Percentiles rank a stretch among this genome's conserved stretches.
Conservation (phyloP, 1,284 basidiomycete genomes). For the Tetrapyrgos nigripes region DNA sequence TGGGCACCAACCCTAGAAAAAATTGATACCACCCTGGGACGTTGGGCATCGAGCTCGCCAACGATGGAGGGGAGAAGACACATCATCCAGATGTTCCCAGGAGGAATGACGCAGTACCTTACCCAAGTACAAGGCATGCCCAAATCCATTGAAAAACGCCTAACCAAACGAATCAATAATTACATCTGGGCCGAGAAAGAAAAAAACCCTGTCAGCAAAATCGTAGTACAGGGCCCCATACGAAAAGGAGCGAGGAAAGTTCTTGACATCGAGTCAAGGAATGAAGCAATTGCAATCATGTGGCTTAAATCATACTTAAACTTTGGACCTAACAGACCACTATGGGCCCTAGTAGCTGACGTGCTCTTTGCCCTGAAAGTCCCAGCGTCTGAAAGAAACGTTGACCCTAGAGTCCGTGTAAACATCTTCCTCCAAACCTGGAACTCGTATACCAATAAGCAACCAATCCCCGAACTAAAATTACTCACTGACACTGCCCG, state of each 20-base stretch:
- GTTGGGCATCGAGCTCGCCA: slow-evolving; percentile 21
- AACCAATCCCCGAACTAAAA: neutral
- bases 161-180: slow-evolving; percentile 6
- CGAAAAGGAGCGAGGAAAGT: slow-evolving; percentile 18
- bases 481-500: slow-evolving; percentile 14
- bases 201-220: slow-evolving; percentile 10
- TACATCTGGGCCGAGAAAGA: slow-evolving; percentile 19
- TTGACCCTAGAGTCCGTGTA: neutral
- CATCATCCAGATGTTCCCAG: slow-evolving; percentile 20
- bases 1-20: slow-evolving; percentile 22
- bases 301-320: slow-evolving; percentile 18
- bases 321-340: neutral
- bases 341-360: slow-evolving; percentile 22
- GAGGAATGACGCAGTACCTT: slow-evolving; percentile 22
- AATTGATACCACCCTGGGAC: slow-evolving; percentile 11
- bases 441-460: neutral
- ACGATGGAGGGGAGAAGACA: slow-evolving; percentile 20
- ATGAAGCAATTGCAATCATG: slow-evolving; percentile 23
- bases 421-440: slow-evolving; percentile 10
- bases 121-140: slow-evolving; percentile 25
- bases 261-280: slow-evolving; percentile 12
- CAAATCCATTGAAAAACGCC: neutral
- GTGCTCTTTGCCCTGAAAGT: neutral
- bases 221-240: slow-evolving; percentile 1
- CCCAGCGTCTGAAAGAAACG: neutral